Conservation (phyloP, 2,329 filamentous ascomycete species). For the Cytospora schulzeri region DNA sequence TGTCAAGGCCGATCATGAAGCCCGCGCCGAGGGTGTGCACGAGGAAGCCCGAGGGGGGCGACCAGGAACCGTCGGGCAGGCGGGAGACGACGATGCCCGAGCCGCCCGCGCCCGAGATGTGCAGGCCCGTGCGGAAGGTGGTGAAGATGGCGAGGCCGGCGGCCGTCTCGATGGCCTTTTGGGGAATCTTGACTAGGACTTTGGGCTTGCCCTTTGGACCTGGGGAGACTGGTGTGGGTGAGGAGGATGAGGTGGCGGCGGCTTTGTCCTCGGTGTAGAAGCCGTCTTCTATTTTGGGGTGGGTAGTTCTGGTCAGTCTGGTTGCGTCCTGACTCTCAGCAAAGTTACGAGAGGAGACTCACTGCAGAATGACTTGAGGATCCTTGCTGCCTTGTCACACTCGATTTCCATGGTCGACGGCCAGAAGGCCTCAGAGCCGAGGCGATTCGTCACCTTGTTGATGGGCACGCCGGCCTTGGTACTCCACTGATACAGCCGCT, state of each 20-base stretch:
- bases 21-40: slow-evolving; percentile 70
- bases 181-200: slow-evolving; percentile 44
- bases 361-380: slow-evolving; percentile 75
- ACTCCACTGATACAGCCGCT: slow-evolving; percentile 33
- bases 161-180: slow-evolving; percentile 53
- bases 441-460: slow-evolving; percentile 66
- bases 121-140: slow-evolving; percentile 59
- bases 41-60: slow-evolving; percentile 70
- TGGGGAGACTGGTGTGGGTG: slow-evolving; percentile 24
- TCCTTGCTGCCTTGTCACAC: slow-evolving; percentile 74
- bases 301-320: slow-evolving; percentile 27
- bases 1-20: slow-evolving; percentile 71
- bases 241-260: slow-evolving; percentile 17
- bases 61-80: slow-evolving; percentile 61
- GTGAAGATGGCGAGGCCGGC: slow-evolving; percentile 62
- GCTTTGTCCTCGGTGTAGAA: slow-evolving; percentile 34
- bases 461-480: slow-evolving; percentile 57
- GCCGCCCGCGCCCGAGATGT: slow-evolving; percentile 58
- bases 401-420: slow-evolving; percentile 9
- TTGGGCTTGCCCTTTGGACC: slow-evolving; percentile 33
- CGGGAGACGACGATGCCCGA: slow-evolving; percentile 57
- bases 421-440: slow-evolving; percentile 60
- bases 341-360: slow-evolving; percentile 36
- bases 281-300: slow-evolving; percentile 34
- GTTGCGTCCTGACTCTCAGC: too few species aligned